These are phyloP conservation scores for Phaeotremella fagi DNA, from an alignment of 768 basidiomycete genomes.

Conservation along the genomic window DNA sequence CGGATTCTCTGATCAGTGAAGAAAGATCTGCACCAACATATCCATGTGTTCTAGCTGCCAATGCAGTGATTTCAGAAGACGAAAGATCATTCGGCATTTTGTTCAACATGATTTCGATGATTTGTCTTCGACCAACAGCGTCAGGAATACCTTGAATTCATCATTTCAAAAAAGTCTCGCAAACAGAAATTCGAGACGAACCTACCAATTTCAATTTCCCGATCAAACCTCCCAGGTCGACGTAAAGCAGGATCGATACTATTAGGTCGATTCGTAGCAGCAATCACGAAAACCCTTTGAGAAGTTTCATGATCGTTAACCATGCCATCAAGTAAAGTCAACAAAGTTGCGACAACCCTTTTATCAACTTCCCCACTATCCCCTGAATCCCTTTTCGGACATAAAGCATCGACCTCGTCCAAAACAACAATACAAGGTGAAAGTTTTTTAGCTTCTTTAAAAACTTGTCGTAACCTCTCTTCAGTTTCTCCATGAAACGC, in stretches of 20 bases:
- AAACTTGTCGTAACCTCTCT: constrained; percentile 79
- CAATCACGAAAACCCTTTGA: constrained; percentile 80
- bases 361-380: constrained; percentile 93
- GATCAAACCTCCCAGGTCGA: constrained; percentile 97
- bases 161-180: background rate
- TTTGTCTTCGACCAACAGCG: constrained; percentile 73
- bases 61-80: constrained; percentile 57
- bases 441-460: constrained; percentile 70
- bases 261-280: constrained; percentile 82
- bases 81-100: constrained; percentile 73
- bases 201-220: constrained; percentile 90
- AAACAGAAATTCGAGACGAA: constrained; percentile 1
- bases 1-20: constrained; percentile 87
- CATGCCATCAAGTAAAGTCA: constrained; percentile 88
- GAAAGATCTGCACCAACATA: constrained; percentile 96
- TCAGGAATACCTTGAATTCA: constrained; percentile 71
- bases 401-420: constrained; percentile 93
- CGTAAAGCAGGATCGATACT: constrained; percentile 99
- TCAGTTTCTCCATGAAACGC: constrained; percentile 98
- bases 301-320: constrained; percentile 57
- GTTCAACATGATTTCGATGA: constrained; percentile 75
- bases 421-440: constrained; percentile 90
- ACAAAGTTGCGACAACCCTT: constrained; percentile 85
- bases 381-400: constrained; percentile 80
- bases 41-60: constrained; percentile 77